Evolutionary conservation across 2,329 filamentous ascomycete genomes (phyloP).

Genomic region (Colletotrichum sp.): DNA sequence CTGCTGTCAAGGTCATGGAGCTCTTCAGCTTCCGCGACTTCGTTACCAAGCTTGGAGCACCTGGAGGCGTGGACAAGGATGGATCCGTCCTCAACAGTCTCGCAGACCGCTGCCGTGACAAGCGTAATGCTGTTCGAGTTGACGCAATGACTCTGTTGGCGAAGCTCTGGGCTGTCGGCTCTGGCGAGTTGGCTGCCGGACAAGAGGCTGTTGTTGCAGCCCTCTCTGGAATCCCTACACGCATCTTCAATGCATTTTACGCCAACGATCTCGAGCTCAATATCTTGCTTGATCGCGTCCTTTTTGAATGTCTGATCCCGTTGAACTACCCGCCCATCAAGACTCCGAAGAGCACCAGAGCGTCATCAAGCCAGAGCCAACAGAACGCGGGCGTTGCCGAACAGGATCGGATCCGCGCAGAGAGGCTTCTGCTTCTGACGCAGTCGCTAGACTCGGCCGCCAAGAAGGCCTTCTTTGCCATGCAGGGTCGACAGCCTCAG

Average conservation of each 20-base stretch:
- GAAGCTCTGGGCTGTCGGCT: conserved; percentile 92
- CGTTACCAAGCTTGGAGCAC: conserved; percentile 78
- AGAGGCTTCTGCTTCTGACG: conserved; percentile 83
- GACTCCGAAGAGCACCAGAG: conserved; percentile 61
- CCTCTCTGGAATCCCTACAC: conserved; percentile 82
- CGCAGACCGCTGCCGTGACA: conserved; percentile 88
- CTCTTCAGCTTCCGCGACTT: conserved; percentile 82
- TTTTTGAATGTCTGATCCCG: conserved; percentile 89
- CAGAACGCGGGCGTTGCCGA: conserved; percentile 53
- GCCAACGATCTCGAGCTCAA: conserved; percentile 89
- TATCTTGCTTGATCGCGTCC: conserved; percentile 79
- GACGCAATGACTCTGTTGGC: conserved; percentile 86
- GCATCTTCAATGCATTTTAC: conserved; percentile 87
- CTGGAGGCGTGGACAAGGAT: conserved; percentile 75
- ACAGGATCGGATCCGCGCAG: conserved; percentile 78
- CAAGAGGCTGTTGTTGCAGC: conserved; percentile 77
- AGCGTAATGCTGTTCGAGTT: conserved; percentile 78
- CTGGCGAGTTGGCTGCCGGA: conserved; percentile 83
- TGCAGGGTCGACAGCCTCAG: conserved; percentile 79
- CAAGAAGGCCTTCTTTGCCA: conserved; percentile 86
- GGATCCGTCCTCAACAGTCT: conserved; percentile 83
- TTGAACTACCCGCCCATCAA: conserved; percentile 79
- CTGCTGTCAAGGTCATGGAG: conserved; percentile 85
- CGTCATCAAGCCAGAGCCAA: conserved; percentile 52
- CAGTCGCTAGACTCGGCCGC: conserved; percentile 78